Base-by-base conservation (phyloP, 495 filamentous ascomycete genomes). In the Corynascus novoguineensis region DNA sequence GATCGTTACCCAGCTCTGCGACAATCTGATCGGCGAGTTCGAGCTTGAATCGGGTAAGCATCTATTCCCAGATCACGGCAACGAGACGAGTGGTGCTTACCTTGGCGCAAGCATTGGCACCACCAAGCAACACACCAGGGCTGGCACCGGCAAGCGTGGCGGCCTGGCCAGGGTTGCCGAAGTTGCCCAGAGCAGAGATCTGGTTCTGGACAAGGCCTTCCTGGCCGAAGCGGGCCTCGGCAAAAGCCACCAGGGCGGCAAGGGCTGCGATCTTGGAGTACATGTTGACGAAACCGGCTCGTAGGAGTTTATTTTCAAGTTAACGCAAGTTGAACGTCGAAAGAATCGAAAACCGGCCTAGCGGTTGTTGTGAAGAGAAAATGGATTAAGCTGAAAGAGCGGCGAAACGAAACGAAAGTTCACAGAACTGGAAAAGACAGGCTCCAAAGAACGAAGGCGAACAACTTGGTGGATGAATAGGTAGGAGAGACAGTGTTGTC, bases 1-100 rank as follows among this genome's bases (percentile, higher is more conserved):
- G 64, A 50, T 78, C 76, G 52, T 63, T 75, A 12, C 77, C 79
- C 28, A 86, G 81, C 22, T 75, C 70, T 31, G 75, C 57, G 27
- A 86, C 71, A 67, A 84, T 83, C 53, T 75, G 61, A 60, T 86
- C 83, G 62, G 82, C 83, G 14, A 79, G 72, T 9, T 64, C 60
- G 47, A 86, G 83, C 81, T 82, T n/a, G 31, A 17, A 24, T 14
- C 3, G 7, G 25, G 37, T 63, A 40, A 65, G 50, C 22, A 32
- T 34, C 9, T 22, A n/a, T 1, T 21, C 38, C 38, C 38, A 29
- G n/a, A n/a, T n/a, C n/a, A n/a, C n/a, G n/a, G 2, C 12, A 24
- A 21, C 1, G 9, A 21, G 8, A 25, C 1, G 27, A 19, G 2
- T 6, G 48, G 34, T 37, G 50, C 62, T 50, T 51, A 78, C 75